Base-by-base conservation (phyloP, 2,329 filamentous ascomycete genomes). In the Claviceps sp. region DNA sequence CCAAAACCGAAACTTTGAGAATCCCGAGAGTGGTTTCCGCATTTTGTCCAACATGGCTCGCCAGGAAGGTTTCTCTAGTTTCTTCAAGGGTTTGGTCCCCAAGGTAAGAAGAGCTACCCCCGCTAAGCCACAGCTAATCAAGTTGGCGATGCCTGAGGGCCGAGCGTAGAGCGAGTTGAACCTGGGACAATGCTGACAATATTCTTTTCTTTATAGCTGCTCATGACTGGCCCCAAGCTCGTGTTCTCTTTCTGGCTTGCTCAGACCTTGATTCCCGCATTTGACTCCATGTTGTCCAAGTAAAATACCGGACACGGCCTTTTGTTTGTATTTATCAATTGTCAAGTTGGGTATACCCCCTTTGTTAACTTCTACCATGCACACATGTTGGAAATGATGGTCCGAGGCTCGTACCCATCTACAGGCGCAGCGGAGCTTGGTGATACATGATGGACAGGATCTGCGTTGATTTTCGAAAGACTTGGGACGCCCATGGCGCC, bases 201-300 rank as follows among this genome's bases (percentile, higher is more conserved):
- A 34, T 4, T 44, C 18, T 37, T 26, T 54, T 37, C 18, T 42
- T 37, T 40, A 55, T 53, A 83, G 85, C 82, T 98, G 58, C 79
- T 98, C 64, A 98, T 98, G 93, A 98, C 93, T 16, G 94, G 93
- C 24, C 93, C 93, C 57, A 98, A 98, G 80, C 79, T 98, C 55
- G 93, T 97, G 57, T 98, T 98, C 77, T 96, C 90, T 55, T 98
- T 98, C 83, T 98, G 93, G 93, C 82, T 98, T 65, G 93, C 93
- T 53, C 93, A 98, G 77, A 97, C 93, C 34, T 76, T 98, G 63
- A 98, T 98, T 65, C 93, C 93, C 50, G 85, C 89, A 41, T 97
- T 97, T 69, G 87, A 82, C 60, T 66, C 60, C 53, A 70, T 70
- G 57, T 61, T 77, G 53, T 50, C 53, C 18, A 53, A 49, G 45